Evolutionary conservation across 345 rosid species (phyloP), one percentile per base, ranked within the genome.

Genomic region (Bruguiera gymnorhiza): DNA sequence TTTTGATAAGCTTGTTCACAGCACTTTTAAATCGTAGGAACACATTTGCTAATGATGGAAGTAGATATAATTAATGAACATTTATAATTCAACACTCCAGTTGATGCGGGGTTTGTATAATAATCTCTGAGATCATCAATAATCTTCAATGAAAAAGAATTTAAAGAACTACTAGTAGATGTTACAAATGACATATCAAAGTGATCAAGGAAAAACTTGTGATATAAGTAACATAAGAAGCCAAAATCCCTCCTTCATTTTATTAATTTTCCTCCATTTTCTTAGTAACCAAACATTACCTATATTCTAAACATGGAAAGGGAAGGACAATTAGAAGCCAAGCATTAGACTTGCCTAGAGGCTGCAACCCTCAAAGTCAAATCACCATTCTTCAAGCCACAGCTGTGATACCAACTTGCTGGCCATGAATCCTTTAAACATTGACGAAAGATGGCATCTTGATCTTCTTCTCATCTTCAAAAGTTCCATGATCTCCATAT

Each of bases 261-360:
- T 58, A 55, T 11, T 23, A 16, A 34, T 39, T 62, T 66, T 60
- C 81, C 71, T 75, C 69, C 79, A 69, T 69, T 61, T 80, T 83
- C 73, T 66, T 30, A 63, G 79, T 61, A 83, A 71, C 81, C 83
- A 75, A 75, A 84, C 79, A 77, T 8, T 18, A 58, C 3, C 52
- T 32, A 19, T 27, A 68, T 10, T 34, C 16, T 8, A 34, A 27
- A 16, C 50, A 15, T 6, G 6, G 4, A 5, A 50, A 7, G 32
- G 15, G 23, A 23, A 19, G 13, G 32, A 19, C 9, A 62, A 62
- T 20, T 23, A 21, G 51, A 58, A 86, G 90, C 90, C 90, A 86
- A 86, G 90, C 76, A 70, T 67, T 58, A 82, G 90, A 86, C 90
- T 86, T 86, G 90, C 90, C 90, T 80, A 82, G 81, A 82, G 80